Evolutionary conservation across 352 stramenopile species (phyloP).

Genomic region (Globisporangium heterothallicum): DNA sequence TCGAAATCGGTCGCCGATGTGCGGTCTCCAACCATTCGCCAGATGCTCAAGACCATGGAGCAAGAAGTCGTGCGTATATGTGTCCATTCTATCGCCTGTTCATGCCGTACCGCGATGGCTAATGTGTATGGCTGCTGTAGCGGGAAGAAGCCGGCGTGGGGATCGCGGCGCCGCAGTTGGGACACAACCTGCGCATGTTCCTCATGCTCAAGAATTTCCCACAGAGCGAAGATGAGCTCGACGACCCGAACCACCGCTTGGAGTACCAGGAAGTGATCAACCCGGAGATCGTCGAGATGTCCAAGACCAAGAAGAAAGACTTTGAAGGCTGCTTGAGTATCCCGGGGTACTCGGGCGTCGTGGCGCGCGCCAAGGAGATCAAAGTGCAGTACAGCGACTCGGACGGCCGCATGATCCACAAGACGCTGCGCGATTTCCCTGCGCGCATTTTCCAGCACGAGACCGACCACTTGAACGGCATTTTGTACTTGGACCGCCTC

Average conservation of each 20-base stretch:
- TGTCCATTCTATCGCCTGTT: background rate
- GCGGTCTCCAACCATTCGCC: slow-evolving; percentile 35
- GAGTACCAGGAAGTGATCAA: slow-evolving; percentile 81
- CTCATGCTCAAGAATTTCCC: slow-evolving; percentile 74
- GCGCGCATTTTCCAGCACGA: slow-evolving; percentile 84
- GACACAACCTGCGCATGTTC: slow-evolving; percentile 76
- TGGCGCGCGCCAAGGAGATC: slow-evolving; percentile 56
- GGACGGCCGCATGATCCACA: slow-evolving; percentile 40
- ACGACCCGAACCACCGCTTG: slow-evolving; percentile 21
- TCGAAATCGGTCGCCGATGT: slow-evolving; percentile 64
- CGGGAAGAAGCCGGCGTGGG: slow-evolving; percentile 62
- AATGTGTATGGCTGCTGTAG: slow-evolving; percentile 17
- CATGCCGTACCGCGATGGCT: background rate
- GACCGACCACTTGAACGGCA: slow-evolving; percentile 70
- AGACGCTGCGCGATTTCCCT: slow-evolving; percentile 68
- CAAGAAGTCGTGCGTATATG: slow-evolving; percentile 36
- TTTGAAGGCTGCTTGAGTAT: slow-evolving; percentile 85
- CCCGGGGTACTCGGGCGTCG: slow-evolving; percentile 72
- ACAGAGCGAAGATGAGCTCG: slow-evolving; percentile 45
- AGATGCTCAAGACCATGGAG: slow-evolving; percentile 57
- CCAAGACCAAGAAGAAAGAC: slow-evolving; percentile 48
- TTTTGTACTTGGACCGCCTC: slow-evolving; percentile 74
- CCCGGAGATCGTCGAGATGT: slow-evolving; percentile 57
- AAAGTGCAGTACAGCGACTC: slow-evolving; percentile 55
- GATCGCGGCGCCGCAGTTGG: slow-evolving; percentile 71